Evolutionary conservation across 208 protist species (phyloP).

Genomic region (Acanthamoeba lenticulata): DNA sequence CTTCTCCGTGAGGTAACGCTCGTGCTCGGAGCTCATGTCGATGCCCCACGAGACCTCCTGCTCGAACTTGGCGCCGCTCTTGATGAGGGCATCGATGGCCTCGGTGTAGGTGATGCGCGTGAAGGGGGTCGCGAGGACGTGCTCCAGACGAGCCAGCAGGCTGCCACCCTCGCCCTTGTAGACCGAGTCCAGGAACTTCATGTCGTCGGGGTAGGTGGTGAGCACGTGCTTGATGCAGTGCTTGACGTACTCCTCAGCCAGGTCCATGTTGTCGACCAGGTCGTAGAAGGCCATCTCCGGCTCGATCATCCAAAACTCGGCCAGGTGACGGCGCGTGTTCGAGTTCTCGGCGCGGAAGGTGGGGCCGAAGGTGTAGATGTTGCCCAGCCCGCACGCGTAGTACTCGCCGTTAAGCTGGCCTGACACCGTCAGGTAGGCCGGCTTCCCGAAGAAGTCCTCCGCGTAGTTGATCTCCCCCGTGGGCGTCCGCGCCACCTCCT

Average conservation of each 20-base stretch:
- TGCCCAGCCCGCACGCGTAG: conserved; percentile 80
- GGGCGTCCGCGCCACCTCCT: conserved; percentile 2
- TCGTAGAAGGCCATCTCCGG: conserved; percentile 88
- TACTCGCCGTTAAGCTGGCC: conserved; percentile 80
- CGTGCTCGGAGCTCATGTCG: conserved; percentile 86
- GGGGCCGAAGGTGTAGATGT: conserved; percentile 90
- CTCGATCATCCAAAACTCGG: conserved; percentile 93
- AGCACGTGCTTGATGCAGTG: conserved; percentile 61
- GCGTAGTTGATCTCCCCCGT: conserved; percentile 67
- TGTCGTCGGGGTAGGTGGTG: conserved; percentile 59
- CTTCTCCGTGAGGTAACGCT: conserved; percentile 80
- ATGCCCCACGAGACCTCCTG: conserved; percentile 81
- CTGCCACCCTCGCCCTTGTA: conserved; percentile 26
- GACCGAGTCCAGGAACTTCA: conserved; percentile 74
- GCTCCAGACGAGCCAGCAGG: conserved; percentile 73
- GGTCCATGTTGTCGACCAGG: conserved; percentile 79
- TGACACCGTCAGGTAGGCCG: conserved; percentile 86
- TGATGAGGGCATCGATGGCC: conserved; percentile 82
- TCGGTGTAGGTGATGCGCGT: conserved; percentile 85
- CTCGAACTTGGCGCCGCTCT: conserved; percentile 74
- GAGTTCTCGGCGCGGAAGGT: conserved; percentile 88
- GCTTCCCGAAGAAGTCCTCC: conserved; percentile 84
- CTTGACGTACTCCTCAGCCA: conserved; percentile 76
- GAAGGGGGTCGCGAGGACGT: conserved; percentile 71
- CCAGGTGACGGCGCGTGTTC: conserved; percentile 86